phyloP scores from a whole-genome alignment of 257 asterid species.

The Gardenia jasminoides region DNA sequence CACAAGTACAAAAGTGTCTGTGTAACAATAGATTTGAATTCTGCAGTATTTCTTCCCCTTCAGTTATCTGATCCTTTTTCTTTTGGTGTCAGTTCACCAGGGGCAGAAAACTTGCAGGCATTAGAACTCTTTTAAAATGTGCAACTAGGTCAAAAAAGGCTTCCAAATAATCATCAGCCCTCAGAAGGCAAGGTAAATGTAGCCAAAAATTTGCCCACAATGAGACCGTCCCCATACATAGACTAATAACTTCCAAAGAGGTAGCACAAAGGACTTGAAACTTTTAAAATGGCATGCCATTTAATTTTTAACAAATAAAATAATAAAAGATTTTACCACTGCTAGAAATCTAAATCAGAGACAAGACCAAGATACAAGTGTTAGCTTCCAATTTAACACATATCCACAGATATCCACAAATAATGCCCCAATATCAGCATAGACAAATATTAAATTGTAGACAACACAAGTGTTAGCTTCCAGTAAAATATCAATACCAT shows the following conservation, averaged over 20 bases:
- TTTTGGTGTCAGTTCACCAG: background rate
- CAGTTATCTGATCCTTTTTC: background rate
- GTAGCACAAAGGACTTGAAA: background rate
- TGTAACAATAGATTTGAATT: background rate
- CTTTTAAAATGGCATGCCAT: background rate
- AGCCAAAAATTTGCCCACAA: background rate
- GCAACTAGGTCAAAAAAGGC: background rate
- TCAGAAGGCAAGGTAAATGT: background rate
- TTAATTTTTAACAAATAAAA: background rate
- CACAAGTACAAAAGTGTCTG: background rate
- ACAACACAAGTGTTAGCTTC: background rate
- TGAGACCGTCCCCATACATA: background rate
- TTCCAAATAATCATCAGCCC: background rate
- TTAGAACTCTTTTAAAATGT: background rate
- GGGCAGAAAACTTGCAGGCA: background rate
- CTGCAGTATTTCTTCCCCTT: background rate
- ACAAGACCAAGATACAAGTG: background rate
- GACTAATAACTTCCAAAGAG: background rate
- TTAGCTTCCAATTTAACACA: background rate
- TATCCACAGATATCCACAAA: background rate
- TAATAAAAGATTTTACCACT: background rate
- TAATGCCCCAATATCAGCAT: background rate
- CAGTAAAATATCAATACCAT: background rate
- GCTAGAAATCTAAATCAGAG: background rate
- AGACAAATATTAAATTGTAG: background rate